phyloP scores from a whole-genome alignment of 78 protist species.

The Dictyostelium firmibasis region DNA sequence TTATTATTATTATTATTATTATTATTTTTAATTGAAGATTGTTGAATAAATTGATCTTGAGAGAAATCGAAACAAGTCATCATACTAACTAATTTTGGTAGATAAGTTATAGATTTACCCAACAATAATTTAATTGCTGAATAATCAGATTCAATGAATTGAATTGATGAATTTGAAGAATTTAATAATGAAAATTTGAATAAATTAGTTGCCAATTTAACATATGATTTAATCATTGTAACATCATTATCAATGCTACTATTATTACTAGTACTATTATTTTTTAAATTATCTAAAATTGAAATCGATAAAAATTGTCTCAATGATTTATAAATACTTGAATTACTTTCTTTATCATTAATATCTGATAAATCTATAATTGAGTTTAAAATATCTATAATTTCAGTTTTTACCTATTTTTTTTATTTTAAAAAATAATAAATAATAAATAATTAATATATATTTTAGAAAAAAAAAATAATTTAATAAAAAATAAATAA shows the following conservation, averaged over 20 bases:
- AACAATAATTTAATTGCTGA: neutral
- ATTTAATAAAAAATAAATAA: neutral
- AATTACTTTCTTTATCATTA: neutral
- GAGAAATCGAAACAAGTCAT: constrained; percentile 16
- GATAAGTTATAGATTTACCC: neutral
- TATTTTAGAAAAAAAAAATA: neutral
- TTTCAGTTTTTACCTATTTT: neutral
- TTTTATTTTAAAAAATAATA: neutral
- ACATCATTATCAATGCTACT: neutral
- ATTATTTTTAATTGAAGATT: neutral
- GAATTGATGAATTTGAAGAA: neutral
- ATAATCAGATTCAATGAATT: neutral
- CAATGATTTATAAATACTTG: constrained; percentile 4
- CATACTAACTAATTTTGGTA: constrained; percentile 13
- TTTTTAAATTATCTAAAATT: neutral
- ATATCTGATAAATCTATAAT: neutral
- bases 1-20: neutral
- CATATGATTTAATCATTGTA: neutral
- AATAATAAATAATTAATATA: neutral
- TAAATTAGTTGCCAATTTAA: neutral
- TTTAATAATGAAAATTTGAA: constrained; percentile 21
- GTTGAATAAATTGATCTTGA: neutral
- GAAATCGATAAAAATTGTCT: constrained; percentile 18
- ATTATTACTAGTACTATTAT: neutral
- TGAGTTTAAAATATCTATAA: neutral